A percentile compares a stretch with the other conserved stretches of the same genome.
Conservation (phyloP, 495 filamentous ascomycete genomes). For the Friedmanniomyces simplex region DNA sequence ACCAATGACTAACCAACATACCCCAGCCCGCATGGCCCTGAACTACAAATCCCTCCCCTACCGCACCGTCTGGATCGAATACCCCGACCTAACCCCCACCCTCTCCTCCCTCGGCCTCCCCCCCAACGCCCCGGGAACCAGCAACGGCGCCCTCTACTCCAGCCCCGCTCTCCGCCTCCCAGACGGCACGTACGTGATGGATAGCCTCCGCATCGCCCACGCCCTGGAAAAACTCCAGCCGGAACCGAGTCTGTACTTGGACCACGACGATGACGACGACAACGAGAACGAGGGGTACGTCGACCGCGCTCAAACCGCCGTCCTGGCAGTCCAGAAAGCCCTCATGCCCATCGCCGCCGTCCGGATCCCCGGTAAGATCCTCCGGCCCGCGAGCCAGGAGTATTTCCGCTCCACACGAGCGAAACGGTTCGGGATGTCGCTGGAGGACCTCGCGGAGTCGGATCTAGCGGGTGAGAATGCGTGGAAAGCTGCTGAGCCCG, state of each 20-base stretch:
- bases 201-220: conserved; percentile 42
- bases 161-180: conserved; percentile 44
- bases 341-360: conserved; percentile 29
- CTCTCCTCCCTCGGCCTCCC: conserved; percentile 35
- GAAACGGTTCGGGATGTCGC: conserved; percentile 33
- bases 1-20: background rate
- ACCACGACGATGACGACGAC: too few relatives aligned
- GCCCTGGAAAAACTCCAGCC: conserved; percentile 45
- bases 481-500: conserved; percentile 33
- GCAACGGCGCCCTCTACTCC: conserved; percentile 35
- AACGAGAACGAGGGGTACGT: too few relatives aligned
- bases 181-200: conserved; percentile 46
- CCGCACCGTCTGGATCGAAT: conserved; percentile 55
- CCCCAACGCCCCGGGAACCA: conserved; percentile 33
- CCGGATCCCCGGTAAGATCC: conserved; percentile 29
- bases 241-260: conserved; percentile 40
- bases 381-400: conserved; percentile 32
- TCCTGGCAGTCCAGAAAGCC: conserved; percentile 23
- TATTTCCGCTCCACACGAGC: conserved; percentile 40
- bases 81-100: conserved; percentile 45
- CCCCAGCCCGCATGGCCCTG: conserved; percentile 44
- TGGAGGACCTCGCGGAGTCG: conserved; percentile 34
- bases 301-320: conserved; percentile 26
- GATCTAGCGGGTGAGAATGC: conserved; percentile 28
- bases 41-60: conserved; percentile 56